Conservation (phyloP, 768 basidiomycete genomes). For the Phaffia tasmanica region DNA sequence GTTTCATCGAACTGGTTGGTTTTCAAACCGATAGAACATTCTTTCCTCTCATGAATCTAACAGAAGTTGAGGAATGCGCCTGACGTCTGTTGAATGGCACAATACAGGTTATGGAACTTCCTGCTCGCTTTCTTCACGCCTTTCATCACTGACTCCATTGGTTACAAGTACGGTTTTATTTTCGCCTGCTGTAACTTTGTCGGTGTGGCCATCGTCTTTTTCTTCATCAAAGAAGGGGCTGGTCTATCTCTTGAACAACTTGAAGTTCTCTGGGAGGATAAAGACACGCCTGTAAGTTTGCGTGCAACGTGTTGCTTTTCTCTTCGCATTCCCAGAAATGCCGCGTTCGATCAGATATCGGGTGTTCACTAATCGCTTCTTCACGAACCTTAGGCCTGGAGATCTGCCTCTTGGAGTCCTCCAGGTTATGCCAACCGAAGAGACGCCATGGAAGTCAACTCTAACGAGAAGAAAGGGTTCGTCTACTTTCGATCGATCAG, state of each 20-base stretch:
- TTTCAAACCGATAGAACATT: neutral
- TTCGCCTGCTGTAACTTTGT: constrained; percentile 49
- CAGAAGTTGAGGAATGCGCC: neutral
- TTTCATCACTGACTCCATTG: constrained; percentile 49
- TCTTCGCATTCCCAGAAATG: constrained; percentile 35
- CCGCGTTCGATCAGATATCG: constrained; percentile 50
- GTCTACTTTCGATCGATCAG: neutral
- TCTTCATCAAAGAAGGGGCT: constrained; percentile 66
- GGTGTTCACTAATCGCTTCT: neutral
- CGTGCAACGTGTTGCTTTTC: constrained; percentile 10
- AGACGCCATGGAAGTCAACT: constrained; percentile 3
- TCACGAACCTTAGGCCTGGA: constrained; percentile 49
- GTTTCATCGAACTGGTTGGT: constrained; percentile 9
- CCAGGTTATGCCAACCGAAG: constrained; percentile 41
- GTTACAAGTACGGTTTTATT: constrained; percentile 57
- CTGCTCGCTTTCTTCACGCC: constrained; percentile 69
- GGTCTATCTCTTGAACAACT: constrained; percentile 58
- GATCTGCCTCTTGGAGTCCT: constrained; percentile 51
- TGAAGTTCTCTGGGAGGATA: constrained; percentile 41
- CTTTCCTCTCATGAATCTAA: neutral
- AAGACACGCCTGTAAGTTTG: constrained; percentile 27
- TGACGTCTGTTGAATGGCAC: too few species aligned
- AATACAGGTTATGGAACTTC: constrained; percentile 37
- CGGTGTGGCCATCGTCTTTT: constrained; percentile 52
- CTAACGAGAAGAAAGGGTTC: constrained; percentile 7